Evolutionary conservation across 2,329 filamentous ascomycete genomes (phyloP), one percentile per base, ranked within the genome.

Genomic region (Pestalotiopsis sp.): DNA sequence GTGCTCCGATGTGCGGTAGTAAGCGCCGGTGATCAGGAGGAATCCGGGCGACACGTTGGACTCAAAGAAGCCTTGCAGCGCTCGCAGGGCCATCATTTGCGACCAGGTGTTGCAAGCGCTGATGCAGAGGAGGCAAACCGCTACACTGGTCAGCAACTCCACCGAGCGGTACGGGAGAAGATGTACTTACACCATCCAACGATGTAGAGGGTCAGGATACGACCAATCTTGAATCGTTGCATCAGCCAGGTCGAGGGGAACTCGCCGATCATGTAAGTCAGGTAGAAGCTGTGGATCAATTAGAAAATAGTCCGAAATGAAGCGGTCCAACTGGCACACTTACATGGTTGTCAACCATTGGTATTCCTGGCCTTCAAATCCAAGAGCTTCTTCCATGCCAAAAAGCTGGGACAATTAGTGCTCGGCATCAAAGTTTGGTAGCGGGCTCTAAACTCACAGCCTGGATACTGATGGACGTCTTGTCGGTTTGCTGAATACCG

Each of bases 171-270:
- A 12, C 17, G 1, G 4, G 72, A 74, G 11, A 77, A 69, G n/a
- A 80, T 73, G n/a, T 62, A 4, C 78, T 17, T 38, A 52, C 39
- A 77, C 75, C 76, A 78, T 0, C 73, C 56, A 1, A 77, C 67
- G 78, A 82, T 81, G 59, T 78, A 77, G 4, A 76, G 73, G 9
- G 77, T 77, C 13, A 82, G 67, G 13, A 79, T 76, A 57, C 75
- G 76, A 38, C 79, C 80, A 0, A 77, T 76, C 12, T 79, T 75
- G 71, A 76, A 79, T 38, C 78, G 76, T 75, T 81, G 77, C 70
- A 79, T 74, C 1, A 78, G 66, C 70, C 73, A 78, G 56, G 77
- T 78, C 4, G 69, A 71, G 0, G 75, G 76, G 5, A 76, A 70
- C 67, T 78, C 63, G 69, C 75, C 78, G 2, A 77, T 69, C 5